Base-by-base conservation (phyloP, 2,329 filamentous ascomycete species). In the Calycina marina region DNA sequence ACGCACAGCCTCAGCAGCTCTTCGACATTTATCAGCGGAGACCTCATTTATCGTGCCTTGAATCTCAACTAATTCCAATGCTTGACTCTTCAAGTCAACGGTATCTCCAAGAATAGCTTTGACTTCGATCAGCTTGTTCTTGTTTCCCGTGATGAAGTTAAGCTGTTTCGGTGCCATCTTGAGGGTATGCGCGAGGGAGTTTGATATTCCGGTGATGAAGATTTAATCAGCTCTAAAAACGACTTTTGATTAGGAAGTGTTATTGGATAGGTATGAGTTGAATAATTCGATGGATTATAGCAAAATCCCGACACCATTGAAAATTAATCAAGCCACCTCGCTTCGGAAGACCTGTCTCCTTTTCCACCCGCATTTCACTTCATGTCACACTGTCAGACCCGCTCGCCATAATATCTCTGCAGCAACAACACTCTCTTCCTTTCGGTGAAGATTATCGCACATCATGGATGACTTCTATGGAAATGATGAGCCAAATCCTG, bases 101-200 rank as follows among this genome's bases (percentile, higher is more conserved):
- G 62, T 60, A 37, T 69, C 70, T 6, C 70, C 75, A 3, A 98
- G 69, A 46, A 98, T 94, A 12, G 80, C 77, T 56, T 81, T 75
- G 44, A 93, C 85, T 62, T 98, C 90, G 36, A 67, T 62, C 35
- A 98, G 69, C 62, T 98, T 98, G 63, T 93, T 92, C 51, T 77
- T 74, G 60, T 98, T 98, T 57, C 88, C 81, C 2, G 88, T 96
- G 53, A 98, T 93, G 63, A 98, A 98, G 59, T 92, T 86, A 43
- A 98, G 62, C 41, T 64, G 58, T 43, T 41, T 47, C 26, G 40
- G 44, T 6, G 47, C 40, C 35, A 47, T 47, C 13, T 29, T 42
- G 27, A 22, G 16, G 27, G 18, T 14, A 12, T 18, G n/a, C 4
- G n/a, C n/a, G n/a, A n/a, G n/a, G n/a, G 13, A 25, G 6, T 8